Conservation (phyloP, 83 land plant species). For the Larix sibirica region DNA sequence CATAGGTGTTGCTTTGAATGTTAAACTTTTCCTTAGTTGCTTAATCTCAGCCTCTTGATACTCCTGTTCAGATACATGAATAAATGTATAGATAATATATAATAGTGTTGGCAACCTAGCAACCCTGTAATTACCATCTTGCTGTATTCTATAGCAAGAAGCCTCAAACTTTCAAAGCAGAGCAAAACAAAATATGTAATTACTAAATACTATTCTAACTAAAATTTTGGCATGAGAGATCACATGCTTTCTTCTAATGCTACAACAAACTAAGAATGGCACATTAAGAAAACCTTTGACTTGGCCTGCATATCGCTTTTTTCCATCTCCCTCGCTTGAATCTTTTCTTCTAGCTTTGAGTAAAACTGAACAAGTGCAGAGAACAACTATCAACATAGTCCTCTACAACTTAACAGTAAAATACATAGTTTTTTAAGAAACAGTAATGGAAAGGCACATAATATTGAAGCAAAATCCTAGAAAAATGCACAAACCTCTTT, state of each 20-base stretch:
- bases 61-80: constrained; percentile 29
- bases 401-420: not conserved
- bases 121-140: not conserved
- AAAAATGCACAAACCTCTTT: not conserved
- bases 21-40: constrained; percentile 47
- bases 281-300: constrained; percentile 39
- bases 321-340: constrained; percentile 52
- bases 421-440: not conserved
- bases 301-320: constrained; percentile 47
- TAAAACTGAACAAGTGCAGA: constrained; percentile 26
- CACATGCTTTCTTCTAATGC: not conserved
- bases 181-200: not conserved
- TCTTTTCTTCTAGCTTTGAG: constrained; percentile 58
- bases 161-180: not conserved
- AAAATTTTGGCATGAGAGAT: not conserved
- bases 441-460: not conserved
- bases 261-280: not conserved
- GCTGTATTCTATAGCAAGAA: not conserved
- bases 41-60: constrained; percentile 51
- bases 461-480: not conserved
- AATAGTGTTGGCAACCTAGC: not conserved
- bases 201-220: not conserved
- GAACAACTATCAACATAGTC: constrained; percentile 3
- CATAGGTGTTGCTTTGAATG: constrained; percentile 62
- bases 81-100: not conserved